Base-by-base conservation (phyloP, 192 early-diverging fungal species). In the Podila verticillata region DNA sequence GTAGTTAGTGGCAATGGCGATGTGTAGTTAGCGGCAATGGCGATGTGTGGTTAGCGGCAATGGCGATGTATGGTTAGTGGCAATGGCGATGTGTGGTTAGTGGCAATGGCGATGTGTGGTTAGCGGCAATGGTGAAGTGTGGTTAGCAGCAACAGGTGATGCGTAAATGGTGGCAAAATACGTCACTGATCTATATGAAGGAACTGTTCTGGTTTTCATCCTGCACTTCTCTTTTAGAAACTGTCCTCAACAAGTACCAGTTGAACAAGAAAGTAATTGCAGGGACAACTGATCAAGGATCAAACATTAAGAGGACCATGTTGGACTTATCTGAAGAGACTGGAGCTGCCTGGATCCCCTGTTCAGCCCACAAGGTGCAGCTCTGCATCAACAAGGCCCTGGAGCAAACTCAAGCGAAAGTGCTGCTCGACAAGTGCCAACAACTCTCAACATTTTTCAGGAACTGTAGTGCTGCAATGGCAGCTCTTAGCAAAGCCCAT, bases 241-340 rank as follows among this genome's bases (percentile, higher is more conserved):
- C 7, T 7, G 48, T 49, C n/a, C 5, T 49, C 13, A 49, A 13
- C 5, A 49, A 49, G n/a, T 20, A 13, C 48, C 0, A 13, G 48
- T 35, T 73, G 58, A 6, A 66, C 2, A 30, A 61, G 57, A 65
- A 61, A n/a, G 32, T 73, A 57, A 51, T 73, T 58, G 47, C 64
- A 32, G 71, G 63, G 58, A 66, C 71, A 49, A 66, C 71, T 31
- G 58, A 73, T 61, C 71, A 73, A 66, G 64, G 71, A 65, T 19
- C 71, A 19, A 73, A 73, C 35, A 71, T 71, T 13, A 71, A 71
- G 36, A 51, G 28, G 49, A 9, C 61, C 2, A 63, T 71, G 60
- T 1, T 36, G 1, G 49, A 29, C 17, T 51, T 54, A 51, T 32
- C 22, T 7, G 22, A 54, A 0, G 26, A 36, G 64, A 39, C 13